A percentile compares a stretch with the other conserved stretches of the same genome.
phyloP scores from a whole-genome alignment of 306 rosid genomes.

The Styphnolobium japonicum region DNA sequence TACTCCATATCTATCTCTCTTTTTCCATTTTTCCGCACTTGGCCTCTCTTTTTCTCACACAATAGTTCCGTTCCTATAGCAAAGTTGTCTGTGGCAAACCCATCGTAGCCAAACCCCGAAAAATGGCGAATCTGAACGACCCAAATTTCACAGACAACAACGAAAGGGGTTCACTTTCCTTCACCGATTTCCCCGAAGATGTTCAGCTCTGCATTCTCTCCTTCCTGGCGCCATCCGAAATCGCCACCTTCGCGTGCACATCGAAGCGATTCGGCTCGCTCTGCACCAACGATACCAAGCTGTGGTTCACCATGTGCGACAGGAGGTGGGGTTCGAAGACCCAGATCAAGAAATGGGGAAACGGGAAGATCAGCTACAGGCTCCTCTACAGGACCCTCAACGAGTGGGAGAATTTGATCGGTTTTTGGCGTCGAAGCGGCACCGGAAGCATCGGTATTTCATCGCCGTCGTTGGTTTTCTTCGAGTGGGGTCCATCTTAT shows the following conservation, averaged over 20 bases:
- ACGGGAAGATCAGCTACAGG: slow-evolving; percentile 48
- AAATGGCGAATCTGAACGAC: slow-evolving; percentile 39
- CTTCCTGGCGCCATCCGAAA: slow-evolving; percentile 66
- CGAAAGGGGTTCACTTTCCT: slow-evolving; percentile 38
- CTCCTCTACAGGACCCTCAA: slow-evolving; percentile 62
- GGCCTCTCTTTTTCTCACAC: not conserved
- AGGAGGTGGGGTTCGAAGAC: slow-evolving; percentile 87
- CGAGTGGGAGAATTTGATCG: slow-evolving; percentile 73
- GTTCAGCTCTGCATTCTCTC: slow-evolving; percentile 84
- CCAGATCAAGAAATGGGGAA: slow-evolving; percentile 66
- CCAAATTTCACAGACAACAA: not conserved
- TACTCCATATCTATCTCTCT: not conserved
- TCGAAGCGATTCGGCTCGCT: slow-evolving; percentile 62
- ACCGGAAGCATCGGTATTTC: slow-evolving; percentile 10
- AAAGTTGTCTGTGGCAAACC: not conserved
- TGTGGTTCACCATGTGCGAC: slow-evolving; percentile 84
- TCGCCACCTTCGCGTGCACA: slow-evolving; percentile 71
- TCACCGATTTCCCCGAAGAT: slow-evolving; percentile 81
- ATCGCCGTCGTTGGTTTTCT: slow-evolving; percentile 69
- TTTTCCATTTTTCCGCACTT: not conserved
- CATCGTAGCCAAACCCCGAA: not conserved
- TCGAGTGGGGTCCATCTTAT: slow-evolving; percentile 82
- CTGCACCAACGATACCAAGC: slow-evolving; percentile 56
- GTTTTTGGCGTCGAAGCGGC: slow-evolving; percentile 94
- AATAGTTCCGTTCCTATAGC: not conserved